A percentile compares a stretch with the other conserved stretches of the same genome.
Conservation (phyloP, 2,329 filamentous ascomycete species). For the Epichloe elymi region DNA sequence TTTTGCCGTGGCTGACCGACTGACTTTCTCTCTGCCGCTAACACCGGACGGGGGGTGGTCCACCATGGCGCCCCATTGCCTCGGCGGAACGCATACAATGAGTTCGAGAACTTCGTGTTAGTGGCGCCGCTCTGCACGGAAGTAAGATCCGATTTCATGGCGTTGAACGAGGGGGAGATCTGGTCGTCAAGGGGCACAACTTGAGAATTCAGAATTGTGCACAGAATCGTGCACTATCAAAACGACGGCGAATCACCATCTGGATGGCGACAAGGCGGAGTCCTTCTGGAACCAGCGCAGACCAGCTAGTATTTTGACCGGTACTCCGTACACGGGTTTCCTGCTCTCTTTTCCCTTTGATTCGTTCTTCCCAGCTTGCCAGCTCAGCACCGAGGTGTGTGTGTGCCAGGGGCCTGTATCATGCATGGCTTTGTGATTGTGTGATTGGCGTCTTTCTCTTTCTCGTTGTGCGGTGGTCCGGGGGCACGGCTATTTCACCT, state of each 20-base stretch:
- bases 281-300: conserved; percentile 7
- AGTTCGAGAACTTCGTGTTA: not conserved
- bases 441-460: conserved; percentile 5
- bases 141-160: not conserved
- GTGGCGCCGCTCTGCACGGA: not conserved
- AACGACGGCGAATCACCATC: conserved; percentile 1
- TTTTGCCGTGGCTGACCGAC: too few relatives aligned
- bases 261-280: not conserved
- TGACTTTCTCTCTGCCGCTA: not conserved
- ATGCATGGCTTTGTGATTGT: conserved; percentile 5
- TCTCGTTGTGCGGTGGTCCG: conserved; percentile 5
- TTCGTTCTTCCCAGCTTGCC: not conserved
- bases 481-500: conserved; percentile 5
- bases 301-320: not conserved
- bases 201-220: too few relatives aligned
- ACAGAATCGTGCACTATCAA: too few relatives aligned
- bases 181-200: too few relatives aligned
- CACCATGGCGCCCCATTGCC: not conserved
- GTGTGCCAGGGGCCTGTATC: conserved; percentile 1
- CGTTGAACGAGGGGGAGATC: too few relatives aligned
- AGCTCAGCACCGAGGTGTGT: conserved; percentile 1
- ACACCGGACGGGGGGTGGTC: not conserved
- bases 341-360: not conserved
- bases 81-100: not conserved
- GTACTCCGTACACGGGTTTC: not conserved